Evolutionary conservation across 2,329 filamentous ascomycete species (phyloP).

Genomic region (Bipolaris oryzae): DNA sequence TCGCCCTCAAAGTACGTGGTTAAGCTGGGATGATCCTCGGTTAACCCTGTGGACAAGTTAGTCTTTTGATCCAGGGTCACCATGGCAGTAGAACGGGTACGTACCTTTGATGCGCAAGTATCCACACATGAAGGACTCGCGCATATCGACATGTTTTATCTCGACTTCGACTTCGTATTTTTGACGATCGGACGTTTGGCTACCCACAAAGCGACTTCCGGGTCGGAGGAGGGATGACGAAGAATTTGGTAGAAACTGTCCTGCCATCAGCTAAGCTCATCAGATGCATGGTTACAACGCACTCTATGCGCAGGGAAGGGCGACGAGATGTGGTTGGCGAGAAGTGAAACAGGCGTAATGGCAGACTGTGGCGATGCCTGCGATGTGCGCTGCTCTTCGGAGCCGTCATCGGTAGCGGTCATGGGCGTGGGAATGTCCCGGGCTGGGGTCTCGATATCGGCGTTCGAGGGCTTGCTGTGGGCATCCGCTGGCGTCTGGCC

Average conservation of each 20-base stretch:
- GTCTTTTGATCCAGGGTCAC: slow-evolving; percentile 1
- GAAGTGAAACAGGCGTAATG: slow-evolving; percentile 30
- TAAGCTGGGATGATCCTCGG: slow-evolving; percentile 93
- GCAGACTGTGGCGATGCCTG: slow-evolving; percentile 44
- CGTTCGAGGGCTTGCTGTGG: slow-evolving; percentile 38
- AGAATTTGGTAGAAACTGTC: slow-evolving; percentile 74
- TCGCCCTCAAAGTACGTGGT: slow-evolving; percentile 99
- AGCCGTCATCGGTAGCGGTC: slow-evolving; percentile 44
- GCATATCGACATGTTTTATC: slow-evolving; percentile 94
- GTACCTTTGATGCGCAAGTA: slow-evolving; percentile 94
- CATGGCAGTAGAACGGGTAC: slow-evolving; percentile 20
- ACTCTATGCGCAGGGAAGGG: slow-evolving; percentile 46
- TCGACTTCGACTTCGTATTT: slow-evolving; percentile 96
- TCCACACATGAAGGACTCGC: slow-evolving; percentile 91
- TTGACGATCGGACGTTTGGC: slow-evolving; percentile 90
- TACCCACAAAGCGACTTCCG: slow-evolving; percentile 86
- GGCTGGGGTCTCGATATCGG: slow-evolving; percentile 41
- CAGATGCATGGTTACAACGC: slow-evolving; percentile 17
- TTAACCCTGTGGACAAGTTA: slow-evolving; percentile 68
- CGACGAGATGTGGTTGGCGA: slow-evolving; percentile 36
- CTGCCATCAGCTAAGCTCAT: slow-evolving; percentile 26
- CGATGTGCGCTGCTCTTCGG: slow-evolving; percentile 44
- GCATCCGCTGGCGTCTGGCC: slow-evolving; percentile 26
- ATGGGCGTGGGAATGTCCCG: slow-evolving; percentile 49
- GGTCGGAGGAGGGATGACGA: slow-evolving; percentile 85